Evolutionary conservation across 257 asterid species (phyloP), one percentile per base, ranked within the genome.

Genomic region (Haberlea rhodopensis): DNA sequence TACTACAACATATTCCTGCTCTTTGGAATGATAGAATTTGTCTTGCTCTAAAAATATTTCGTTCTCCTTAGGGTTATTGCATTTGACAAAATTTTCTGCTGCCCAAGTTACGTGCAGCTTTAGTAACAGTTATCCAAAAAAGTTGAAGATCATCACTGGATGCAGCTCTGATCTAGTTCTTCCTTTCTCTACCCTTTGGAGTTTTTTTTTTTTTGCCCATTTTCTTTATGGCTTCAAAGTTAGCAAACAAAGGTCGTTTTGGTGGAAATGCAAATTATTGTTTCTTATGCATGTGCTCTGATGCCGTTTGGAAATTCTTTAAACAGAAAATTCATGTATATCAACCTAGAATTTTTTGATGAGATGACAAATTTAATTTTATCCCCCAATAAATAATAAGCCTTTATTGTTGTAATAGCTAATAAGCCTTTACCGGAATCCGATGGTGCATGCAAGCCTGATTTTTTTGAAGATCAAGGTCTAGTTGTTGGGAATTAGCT

Each of bases 81-180:
- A 23, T 37, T 7, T 34, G 52, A 52, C 40, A 27, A 5, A 13
- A 60, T 13, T 37, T 68, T 63, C 18, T 18, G 40, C 43, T 40
- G 5, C 49, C 49, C 18, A 48, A 46, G 23, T 48, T 40, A 22
- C 34, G 28, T 52, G 59, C 43, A 59, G 61, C 46, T 67, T 20
- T 54, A 8, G 31, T 16, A 22, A 60, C 23, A 65, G 5, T 22
- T 59, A 52, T 45, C 40, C 31, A 40, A 48, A 13, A 40, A 15
- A 18, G 6, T 40, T 40, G 18, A 40, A 13, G 49, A 40, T 40
- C 49, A 15, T 40, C 49, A 0, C 49, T 2, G 1, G 18, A 11
- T 11, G 46, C 46, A 37, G 46, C 11, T 32, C 10, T 37, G 11
- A 37, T 37, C 11, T 11, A 10, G 46, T 37, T 16, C 46, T 11